Evolutionary conservation across 2,329 filamentous ascomycete genomes (phyloP), one percentile per base, ranked within the genome.

Genomic region (Cordyceps fumosorosea): DNA sequence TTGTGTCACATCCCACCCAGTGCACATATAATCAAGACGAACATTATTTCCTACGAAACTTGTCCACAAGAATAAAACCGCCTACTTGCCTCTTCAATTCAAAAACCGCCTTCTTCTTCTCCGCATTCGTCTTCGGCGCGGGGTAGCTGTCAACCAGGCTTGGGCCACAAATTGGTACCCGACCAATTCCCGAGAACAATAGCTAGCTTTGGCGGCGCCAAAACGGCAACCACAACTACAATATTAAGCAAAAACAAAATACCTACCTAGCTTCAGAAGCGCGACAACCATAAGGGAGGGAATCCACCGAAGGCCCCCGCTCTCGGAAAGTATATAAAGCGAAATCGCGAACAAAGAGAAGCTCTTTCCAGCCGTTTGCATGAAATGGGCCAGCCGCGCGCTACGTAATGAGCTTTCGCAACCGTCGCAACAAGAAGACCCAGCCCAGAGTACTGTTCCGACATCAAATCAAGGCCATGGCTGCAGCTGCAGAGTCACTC

Each of bases 181-280:
- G 66, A 66, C 60, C 32, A 67, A 66, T 64, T 66, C 20, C 66
- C 66, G 66, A 66, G 58, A 53, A 62, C 63, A 66, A 67, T 62
- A 64, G 65, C 44, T 52, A 58, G 48, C 32, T 22, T 26, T 26
- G 48, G 11, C 14, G 37, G 18, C 51, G 42, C 59, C 42, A 52
- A 37, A 37, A 22, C 20, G 12, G 18, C 40, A 61, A 45, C 55
- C 29, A 26, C 59, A 40, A 50, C 42, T n/a, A 50, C 59, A 61
- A 55, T 26, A 37, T 10, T 18, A 26, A 48, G 58, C 58, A 61
- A 29, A 37, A 37, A 3, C 34, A 37, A 37, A 37, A 29, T 5
- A 29, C 29, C 29, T 14, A 61, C 48, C 51, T 24, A 53, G 34
- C 57, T 34, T 45, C 26, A 47, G 16, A 37, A 18, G 12, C 47